Conservation (phyloP, 2,329 filamentous ascomycete genomes). For the Pseudogymnoascus sp. region DNA sequence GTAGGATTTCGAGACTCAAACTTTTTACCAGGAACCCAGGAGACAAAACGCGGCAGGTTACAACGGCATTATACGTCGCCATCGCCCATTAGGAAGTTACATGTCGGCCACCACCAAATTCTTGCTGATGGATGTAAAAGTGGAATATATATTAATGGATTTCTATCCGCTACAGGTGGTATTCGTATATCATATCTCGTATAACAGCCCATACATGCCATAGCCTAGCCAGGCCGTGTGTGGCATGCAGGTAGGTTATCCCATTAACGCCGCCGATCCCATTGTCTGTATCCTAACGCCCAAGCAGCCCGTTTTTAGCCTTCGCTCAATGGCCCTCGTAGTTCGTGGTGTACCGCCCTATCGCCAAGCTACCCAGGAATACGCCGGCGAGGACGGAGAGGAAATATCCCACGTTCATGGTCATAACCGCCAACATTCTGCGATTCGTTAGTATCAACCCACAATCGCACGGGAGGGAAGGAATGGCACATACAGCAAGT, state of each 20-base stretch:
- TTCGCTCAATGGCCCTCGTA: slow-evolving; percentile 7
- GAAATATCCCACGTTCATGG: slow-evolving; percentile 80
- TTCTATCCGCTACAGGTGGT: slow-evolving; percentile 5
- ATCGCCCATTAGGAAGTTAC: not conserved
- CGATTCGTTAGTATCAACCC: slow-evolving; percentile 13
- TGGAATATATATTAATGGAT: not conserved
- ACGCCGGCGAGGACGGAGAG: slow-evolving; percentile 69
- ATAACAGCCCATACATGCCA: slow-evolving; percentile 1
- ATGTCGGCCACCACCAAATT: not conserved
- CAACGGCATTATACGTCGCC: not conserved
- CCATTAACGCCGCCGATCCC: not conserved
- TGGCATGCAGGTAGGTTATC: not conserved
- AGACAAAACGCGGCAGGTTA: not conserved
- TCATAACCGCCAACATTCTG: slow-evolving; percentile 92
- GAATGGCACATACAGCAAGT: slow-evolving; percentile 66
- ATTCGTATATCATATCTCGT: slow-evolving; percentile 3
- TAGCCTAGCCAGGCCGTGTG: not conserved
- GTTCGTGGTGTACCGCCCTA: slow-evolving; percentile 27
- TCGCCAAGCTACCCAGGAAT: slow-evolving; percentile 72
- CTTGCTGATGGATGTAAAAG: not conserved
- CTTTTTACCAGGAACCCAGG: not conserved
- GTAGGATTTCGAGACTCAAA: not conserved
- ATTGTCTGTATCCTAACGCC: not conserved
- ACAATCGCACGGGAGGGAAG: slow-evolving; percentile 1
- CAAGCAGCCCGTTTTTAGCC: not conserved